Evolutionary conservation across 345 rosid genomes (phyloP), one percentile per base, ranked within the genome.

Genomic region (Sisymbrium irio): DNA sequence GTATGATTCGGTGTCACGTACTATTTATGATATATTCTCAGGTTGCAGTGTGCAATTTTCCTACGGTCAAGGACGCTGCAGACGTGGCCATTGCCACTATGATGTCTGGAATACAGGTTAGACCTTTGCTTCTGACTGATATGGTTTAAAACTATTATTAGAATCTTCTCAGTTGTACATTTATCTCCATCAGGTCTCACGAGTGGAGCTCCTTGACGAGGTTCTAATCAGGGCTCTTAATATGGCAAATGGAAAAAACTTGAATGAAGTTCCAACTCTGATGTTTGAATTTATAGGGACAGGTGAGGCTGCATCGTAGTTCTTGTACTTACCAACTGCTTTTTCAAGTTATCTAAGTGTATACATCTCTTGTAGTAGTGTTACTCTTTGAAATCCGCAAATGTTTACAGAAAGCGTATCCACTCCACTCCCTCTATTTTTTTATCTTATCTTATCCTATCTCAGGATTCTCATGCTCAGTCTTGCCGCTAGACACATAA

Each of bases 11-110:
- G 45, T 59, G 36, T 30, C 44, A 58, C 14, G 56, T 9, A 6
- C 1, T 7, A 36, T 55, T 17, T 64, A 18, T 62, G 14, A 44
- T 32, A 10, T 49, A 68, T 62, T 55, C 69, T 84, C 86, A 94
- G 98, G 97, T 91, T 67, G 97, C 98, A 74, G 82, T 87, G 89
- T 94, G 96, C 73, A 94, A 89, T 82, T 94, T 91, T 68, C 95
- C 96, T 30, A 81, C 97, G 20, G 76, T 94, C 42, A 91, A 94
- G 81, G 98, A 89, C 85, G 98, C 97, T 40, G 97, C 98, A 71
- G 95, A 94, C 72, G 98, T 94, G 78, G 92, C 98, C 35, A 91
- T 91, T 87, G 93, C 89, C 54, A 72, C 90, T 46, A 88, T 94
- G 97, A 58, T 79, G 77, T 83, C 91, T 67, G 97, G 97, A 58